Percentiles rank a stretch among this genome's conserved stretches.
phyloP scores from a whole-genome alignment of 345 rosid genomes.

The Populus tremula region DNA sequence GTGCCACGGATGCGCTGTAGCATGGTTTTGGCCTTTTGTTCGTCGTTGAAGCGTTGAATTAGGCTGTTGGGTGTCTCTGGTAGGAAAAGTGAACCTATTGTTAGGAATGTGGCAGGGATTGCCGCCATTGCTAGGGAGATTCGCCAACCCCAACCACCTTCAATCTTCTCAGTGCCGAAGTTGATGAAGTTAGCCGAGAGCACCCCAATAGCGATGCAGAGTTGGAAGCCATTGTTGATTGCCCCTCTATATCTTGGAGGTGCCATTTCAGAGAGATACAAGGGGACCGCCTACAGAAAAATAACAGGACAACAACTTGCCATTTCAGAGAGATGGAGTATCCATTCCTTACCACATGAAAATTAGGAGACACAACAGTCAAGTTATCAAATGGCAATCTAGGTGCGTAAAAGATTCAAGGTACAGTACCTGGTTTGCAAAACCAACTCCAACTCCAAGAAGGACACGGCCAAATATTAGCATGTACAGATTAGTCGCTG shows the following conservation, averaged over 20 bases:
- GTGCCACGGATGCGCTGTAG: conserved; percentile 64
- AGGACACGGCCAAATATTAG: conserved; percentile 61
- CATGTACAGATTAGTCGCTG: conserved; percentile 53
- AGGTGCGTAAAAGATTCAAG: background rate
- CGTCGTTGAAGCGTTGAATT: conserved; percentile 40
- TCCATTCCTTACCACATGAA: background rate
- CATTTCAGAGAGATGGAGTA: background rate
- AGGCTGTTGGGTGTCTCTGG: conserved; percentile 75
- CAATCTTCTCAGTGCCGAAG: conserved; percentile 60
- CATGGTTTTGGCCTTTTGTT: conserved; percentile 41
- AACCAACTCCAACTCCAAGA: conserved; percentile 72
- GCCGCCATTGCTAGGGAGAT: conserved; percentile 69
- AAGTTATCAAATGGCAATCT: background rate
- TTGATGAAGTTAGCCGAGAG: conserved; percentile 56
- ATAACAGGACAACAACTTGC: background rate
- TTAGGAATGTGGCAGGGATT: conserved; percentile 56
- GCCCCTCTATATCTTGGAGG: conserved; percentile 75
- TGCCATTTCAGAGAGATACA: conserved; percentile 83
- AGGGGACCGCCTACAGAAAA: conserved; percentile 66
- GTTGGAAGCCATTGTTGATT: conserved; percentile 68
- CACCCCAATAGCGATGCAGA: conserved; percentile 55
- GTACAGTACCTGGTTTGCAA: conserved; percentile 64
- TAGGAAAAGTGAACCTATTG: conserved; percentile 58
- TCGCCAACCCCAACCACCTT: conserved; percentile 70
- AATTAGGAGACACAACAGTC: background rate